A percentile compares a stretch with the other conserved stretches of the same genome.
phyloP scores from a whole-genome alignment of 306 rosid genomes.

The Cicer arietinum region DNA sequence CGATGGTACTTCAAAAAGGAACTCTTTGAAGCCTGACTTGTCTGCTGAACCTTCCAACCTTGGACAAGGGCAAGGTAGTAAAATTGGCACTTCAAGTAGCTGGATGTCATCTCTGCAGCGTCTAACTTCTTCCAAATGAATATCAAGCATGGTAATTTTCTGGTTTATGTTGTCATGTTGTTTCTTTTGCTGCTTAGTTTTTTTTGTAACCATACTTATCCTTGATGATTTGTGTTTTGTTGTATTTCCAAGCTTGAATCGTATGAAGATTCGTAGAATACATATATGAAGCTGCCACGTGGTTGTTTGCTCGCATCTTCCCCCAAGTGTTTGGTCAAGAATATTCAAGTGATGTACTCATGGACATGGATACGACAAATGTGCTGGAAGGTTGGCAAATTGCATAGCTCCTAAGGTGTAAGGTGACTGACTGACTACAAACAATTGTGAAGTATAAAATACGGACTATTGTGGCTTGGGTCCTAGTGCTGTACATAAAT shows the following conservation, averaged over 20 bases:
- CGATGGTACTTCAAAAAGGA: conserved; percentile 70
- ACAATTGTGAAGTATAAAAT: conserved; percentile 57
- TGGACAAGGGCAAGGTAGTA: conserved; percentile 64
- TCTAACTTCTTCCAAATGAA: conserved; percentile 82
- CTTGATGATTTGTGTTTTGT: conserved; percentile 39
- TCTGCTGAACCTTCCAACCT: conserved; percentile 68
- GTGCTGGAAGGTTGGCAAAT: conserved; percentile 51
- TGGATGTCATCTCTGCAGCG: conserved; percentile 90
- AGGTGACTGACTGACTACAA: conserved; percentile 60
- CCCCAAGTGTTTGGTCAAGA: conserved; percentile 46
- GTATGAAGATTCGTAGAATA: conserved; percentile 35
- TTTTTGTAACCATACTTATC: conserved; percentile 29
- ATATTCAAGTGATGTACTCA: conserved; percentile 49
- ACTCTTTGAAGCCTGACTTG: conserved; percentile 60
- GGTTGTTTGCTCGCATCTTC: conserved; percentile 51
- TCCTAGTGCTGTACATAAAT: conserved; percentile 77
- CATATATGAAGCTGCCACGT: conserved; percentile 58
- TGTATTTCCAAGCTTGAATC: conserved; percentile 59
- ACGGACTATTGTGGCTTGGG: conserved; percentile 62
- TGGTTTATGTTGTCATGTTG: conserved; percentile 13
- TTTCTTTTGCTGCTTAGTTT: conserved; percentile 27
- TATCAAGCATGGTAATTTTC: conserved; percentile 60
- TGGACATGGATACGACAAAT: conserved; percentile 50
- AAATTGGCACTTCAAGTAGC: conserved; percentile 84
- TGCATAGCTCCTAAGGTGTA: conserved; percentile 58